phyloP scores from a whole-genome alignment of 2,329 filamentous ascomycete genomes.

The Diplodia mutila region DNA sequence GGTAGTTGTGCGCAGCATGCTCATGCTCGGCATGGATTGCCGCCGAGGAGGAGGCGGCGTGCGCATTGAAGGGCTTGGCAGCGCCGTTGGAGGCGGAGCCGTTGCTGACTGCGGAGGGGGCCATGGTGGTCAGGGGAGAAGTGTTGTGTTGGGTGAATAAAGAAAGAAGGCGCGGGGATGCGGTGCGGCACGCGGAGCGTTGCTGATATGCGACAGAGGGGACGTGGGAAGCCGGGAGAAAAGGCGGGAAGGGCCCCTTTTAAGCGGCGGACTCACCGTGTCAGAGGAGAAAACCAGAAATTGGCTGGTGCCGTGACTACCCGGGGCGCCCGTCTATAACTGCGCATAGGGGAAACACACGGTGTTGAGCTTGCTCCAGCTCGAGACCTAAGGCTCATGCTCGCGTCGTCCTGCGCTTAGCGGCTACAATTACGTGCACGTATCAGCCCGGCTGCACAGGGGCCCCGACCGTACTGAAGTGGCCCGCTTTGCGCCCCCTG shows the following conservation, averaged over 20 bases:
- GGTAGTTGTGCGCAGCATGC: constrained; percentile 97
- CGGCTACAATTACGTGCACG: constrained; percentile 26
- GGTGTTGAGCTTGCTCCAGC: constrained; percentile 25
- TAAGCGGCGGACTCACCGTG: not conserved
- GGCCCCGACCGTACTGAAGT: constrained; percentile 1
- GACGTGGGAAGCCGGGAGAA: not conserved
- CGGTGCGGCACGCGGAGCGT: not conserved
- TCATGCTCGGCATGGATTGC: constrained; percentile 82
- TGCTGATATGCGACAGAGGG: constrained; percentile 13
- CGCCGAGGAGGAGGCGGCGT: constrained; percentile 75
- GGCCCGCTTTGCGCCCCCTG: constrained; percentile 1
- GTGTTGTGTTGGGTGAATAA: not conserved
- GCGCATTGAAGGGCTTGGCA: constrained; percentile 51
- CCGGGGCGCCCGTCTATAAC: constrained; percentile 30
- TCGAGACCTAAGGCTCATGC: not conserved
- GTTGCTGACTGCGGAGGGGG: constrained; percentile 28
- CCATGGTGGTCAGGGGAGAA: constrained; percentile 8
- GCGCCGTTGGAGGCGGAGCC: constrained; percentile 34
- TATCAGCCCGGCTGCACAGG: constrained; percentile 17
- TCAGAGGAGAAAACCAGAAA: constrained; percentile 16
- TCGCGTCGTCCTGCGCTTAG: constrained; percentile 33
- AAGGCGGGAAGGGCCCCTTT: constrained; percentile 11
- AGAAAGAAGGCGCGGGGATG: constrained; percentile 5
- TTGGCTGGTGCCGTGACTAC: constrained; percentile 21
- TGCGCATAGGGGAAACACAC: constrained; percentile 32